A percentile compares a stretch with the other conserved stretches of the same genome.
These are phyloP conservation scores for Curvularia lunata DNA, from an alignment of 2,329 filamentous ascomycete species.

Conservation along the genomic window DNA sequence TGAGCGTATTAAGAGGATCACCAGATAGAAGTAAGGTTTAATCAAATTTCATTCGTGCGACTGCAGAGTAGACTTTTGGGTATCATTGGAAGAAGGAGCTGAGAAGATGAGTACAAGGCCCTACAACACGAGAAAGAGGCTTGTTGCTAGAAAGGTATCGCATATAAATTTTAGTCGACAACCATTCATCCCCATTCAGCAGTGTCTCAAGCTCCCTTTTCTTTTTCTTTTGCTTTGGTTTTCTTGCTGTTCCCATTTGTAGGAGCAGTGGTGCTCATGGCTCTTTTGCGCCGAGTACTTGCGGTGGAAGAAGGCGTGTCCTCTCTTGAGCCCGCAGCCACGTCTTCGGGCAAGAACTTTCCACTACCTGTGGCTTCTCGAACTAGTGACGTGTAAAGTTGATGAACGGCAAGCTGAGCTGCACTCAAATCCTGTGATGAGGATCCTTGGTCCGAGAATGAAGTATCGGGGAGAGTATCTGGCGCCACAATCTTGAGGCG, in stretches of 20 bases:
- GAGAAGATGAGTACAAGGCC: neutral
- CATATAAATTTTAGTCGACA: neutral
- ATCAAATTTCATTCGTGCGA: neutral
- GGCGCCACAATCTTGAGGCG: conserved; percentile 50
- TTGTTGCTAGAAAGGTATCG: neutral
- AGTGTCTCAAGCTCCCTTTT: conserved; percentile 19
- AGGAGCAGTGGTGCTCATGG: conserved; percentile 32
- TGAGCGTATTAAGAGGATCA: neutral
- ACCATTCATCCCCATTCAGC: neutral
- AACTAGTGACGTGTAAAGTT: conserved; percentile 40
- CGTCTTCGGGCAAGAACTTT: conserved; percentile 37
- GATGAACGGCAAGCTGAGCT: conserved; percentile 41
- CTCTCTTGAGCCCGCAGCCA: conserved; percentile 16
- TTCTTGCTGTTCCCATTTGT: conserved; percentile 33
- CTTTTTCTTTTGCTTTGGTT: conserved; percentile 30
- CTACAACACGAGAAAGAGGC: neutral
- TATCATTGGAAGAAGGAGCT: neutral
- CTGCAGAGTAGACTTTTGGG: neutral
- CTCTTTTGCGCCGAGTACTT: conserved; percentile 36
- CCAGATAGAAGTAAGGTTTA: neutral
- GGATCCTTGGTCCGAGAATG: conserved; percentile 32
- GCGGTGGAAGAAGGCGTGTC: conserved; percentile 35
- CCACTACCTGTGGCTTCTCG: conserved; percentile 43
- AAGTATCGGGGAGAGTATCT: conserved; percentile 32
- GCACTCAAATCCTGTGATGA: conserved; percentile 36